A percentile compares a stretch with the other conserved stretches of the same genome.
These are phyloP conservation scores for Jamesozyma jinghongensis DNA, from an alignment of 805 yeast genomes.

Conservation along the genomic window DNA sequence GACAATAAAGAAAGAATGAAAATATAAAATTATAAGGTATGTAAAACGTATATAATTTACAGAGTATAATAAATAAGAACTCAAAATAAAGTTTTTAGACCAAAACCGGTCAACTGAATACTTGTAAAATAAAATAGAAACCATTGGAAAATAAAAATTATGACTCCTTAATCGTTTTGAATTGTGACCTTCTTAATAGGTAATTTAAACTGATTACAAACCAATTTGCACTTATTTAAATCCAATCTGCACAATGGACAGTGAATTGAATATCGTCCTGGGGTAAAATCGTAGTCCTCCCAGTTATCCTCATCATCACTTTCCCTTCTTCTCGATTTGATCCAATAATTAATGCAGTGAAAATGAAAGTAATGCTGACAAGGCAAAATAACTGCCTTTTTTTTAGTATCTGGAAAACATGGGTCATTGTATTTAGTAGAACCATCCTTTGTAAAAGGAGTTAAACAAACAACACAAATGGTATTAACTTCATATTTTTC, in stretches of 20 bases:
- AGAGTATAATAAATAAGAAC: too few relatives aligned
- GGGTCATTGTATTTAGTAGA: neutral
- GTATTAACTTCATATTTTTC: neutral
- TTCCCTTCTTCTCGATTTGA: neutral
- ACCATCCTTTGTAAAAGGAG: neutral
- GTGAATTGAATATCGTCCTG: neutral
- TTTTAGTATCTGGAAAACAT: neutral
- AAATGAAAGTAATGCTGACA: slow-evolving; percentile 2
- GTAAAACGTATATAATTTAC: neutral
- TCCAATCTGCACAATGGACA: slow-evolving; percentile 4
- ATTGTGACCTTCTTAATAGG: neutral
- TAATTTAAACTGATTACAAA: neutral
- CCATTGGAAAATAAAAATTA: too few relatives aligned
- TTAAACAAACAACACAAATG: neutral
- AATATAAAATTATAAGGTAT: too few relatives aligned
- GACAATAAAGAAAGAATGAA: too few relatives aligned
- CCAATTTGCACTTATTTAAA: neutral
- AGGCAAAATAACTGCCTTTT: neutral
- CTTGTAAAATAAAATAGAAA: too few relatives aligned
- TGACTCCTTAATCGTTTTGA: neutral
- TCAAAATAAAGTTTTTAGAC: too few relatives aligned
- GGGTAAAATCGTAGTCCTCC: neutral
- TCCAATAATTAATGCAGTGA: neutral
- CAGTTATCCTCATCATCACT: neutral
- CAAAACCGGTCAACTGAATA: too few relatives aligned